Evolutionary conservation across 805 yeast species (phyloP).

Genomic region (Metschnikowia bowlesiae): DNA sequence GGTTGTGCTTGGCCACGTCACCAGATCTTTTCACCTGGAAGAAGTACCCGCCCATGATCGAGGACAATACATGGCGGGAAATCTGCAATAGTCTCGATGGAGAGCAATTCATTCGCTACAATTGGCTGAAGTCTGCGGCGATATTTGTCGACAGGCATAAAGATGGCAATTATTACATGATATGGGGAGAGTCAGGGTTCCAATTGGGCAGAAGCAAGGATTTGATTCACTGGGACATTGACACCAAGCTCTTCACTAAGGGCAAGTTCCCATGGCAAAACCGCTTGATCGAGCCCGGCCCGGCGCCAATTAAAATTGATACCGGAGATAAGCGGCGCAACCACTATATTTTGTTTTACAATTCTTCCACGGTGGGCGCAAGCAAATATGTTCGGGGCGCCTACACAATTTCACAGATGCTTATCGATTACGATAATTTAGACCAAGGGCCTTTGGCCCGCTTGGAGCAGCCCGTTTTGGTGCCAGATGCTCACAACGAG

Average conservation of each 20-base stretch:
- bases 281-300: conserved; percentile 38
- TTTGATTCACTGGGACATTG: conserved; percentile 31
- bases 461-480: conserved; percentile 31
- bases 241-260: conserved; percentile 22
- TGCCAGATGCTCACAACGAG: conserved; percentile 33
- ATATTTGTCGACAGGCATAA: conserved; percentile 27
- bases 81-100: conserved; percentile 26
- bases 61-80: conserved; percentile 27
- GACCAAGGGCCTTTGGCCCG: conserved; percentile 35
- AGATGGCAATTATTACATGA: conserved; percentile 39
- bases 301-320: conserved; percentile 37
- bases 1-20: conserved; percentile 38
- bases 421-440: conserved; percentile 36
- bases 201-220: conserved; percentile 35
- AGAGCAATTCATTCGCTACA: conserved; percentile 22
- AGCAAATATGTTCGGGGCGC: conserved; percentile 27
- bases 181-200: conserved; percentile 41
- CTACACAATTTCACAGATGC: conserved; percentile 37
- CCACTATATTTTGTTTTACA: conserved; percentile 36
- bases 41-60: conserved; percentile 34
- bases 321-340: conserved; percentile 19
- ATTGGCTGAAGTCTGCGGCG: conserved; percentile 43
- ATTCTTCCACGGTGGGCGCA: conserved; percentile 37
- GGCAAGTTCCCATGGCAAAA: conserved; percentile 30
- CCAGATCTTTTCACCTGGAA: conserved; percentile 35